phyloP scores from a whole-genome alignment of 305 asterid genomes.

The Rubia peregrina region DNA sequence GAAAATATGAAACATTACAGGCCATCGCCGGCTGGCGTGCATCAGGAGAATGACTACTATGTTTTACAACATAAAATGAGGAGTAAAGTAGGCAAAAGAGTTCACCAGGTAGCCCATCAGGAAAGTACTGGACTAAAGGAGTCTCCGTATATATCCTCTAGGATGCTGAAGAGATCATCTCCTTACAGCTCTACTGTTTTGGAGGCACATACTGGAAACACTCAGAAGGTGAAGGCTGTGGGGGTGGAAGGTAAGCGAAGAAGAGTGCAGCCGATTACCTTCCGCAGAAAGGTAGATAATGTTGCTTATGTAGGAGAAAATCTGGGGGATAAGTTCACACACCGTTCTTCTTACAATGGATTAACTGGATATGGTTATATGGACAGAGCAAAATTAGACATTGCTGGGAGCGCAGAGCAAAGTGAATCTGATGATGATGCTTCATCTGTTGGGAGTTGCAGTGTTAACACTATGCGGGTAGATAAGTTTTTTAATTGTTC shows the following conservation, averaged over 20 bases:
- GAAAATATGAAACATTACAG: conserved; percentile 10
- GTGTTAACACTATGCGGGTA: conserved; percentile 24
- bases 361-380: conserved; percentile 13
- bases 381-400: conserved; percentile 10
- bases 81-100: conserved; percentile 7
- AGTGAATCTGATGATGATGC: conserved; percentile 41
- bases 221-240: conserved; percentile 5
- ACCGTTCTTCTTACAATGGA: conserved; percentile 29
- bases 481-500: conserved; percentile 23
- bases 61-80: background rate
- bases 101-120: background rate
- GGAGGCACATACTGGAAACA: conserved; percentile 17
- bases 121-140: conserved; percentile 11
- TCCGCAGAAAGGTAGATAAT: conserved; percentile 55
- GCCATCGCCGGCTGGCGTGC: background rate
- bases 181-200: conserved; percentile 20
- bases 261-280: conserved; percentile 25
- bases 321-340: conserved; percentile 46
- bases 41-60: conserved; percentile 8
- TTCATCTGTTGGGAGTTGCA: conserved; percentile 68
- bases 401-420: conserved; percentile 33
- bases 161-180: conserved; percentile 21
- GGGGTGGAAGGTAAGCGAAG: conserved; percentile 27
- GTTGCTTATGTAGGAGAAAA: conserved; percentile 49
- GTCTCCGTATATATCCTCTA: conserved; percentile 10